Percentiles rank a stretch among this genome's conserved stretches.
Evolutionary conservation across 352 stramenopile genomes (phyloP).

Genomic region (Peronospora destructor): DNA sequence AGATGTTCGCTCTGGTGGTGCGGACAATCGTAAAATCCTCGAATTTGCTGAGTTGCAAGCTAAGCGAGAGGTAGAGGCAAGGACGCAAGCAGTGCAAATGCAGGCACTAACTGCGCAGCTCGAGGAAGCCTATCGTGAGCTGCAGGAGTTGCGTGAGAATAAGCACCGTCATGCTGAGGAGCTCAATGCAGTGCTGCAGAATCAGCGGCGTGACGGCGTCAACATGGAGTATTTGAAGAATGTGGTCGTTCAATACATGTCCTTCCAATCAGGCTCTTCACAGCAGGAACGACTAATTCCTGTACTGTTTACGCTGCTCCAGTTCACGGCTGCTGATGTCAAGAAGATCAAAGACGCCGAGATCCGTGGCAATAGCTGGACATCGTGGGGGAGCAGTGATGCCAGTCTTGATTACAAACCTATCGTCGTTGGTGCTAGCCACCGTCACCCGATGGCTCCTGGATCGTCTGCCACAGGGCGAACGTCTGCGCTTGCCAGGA

Average conservation of each 20-base stretch:
- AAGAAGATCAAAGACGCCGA: slow-evolving; percentile 68
- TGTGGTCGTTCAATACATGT: slow-evolving; percentile 88
- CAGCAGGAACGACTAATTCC: slow-evolving; percentile 71
- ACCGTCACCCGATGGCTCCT: slow-evolving; percentile 26
- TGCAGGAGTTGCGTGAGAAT: slow-evolving; percentile 51
- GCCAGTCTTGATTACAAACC: slow-evolving; percentile 50
- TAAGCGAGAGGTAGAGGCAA: slow-evolving; percentile 62
- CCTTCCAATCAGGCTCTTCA: slow-evolving; percentile 73
- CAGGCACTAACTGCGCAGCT: slow-evolving; percentile 44
- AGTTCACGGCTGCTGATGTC: slow-evolving; percentile 72
- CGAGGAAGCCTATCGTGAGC: slow-evolving; percentile 34
- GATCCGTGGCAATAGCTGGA: slow-evolving; percentile 62
- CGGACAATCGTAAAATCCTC: slow-evolving; percentile 84
- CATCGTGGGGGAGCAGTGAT: slow-evolving; percentile 48
- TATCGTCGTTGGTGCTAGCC: slow-evolving; percentile 33
- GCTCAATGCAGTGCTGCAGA: slow-evolving; percentile 68
- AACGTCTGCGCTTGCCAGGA: slow-evolving; percentile 15
- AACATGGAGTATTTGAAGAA: slow-evolving; percentile 91
- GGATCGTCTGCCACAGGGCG: slow-evolving; percentile 9
- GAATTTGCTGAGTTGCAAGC: slow-evolving; percentile 82
- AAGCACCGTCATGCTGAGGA: slow-evolving; percentile 60
- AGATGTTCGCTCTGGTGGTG: slow-evolving; percentile 75
- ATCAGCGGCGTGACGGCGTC: slow-evolving; percentile 74
- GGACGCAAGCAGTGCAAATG: slow-evolving; percentile 48
- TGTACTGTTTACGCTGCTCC: slow-evolving; percentile 78